Evolutionary conservation across 2,329 filamentous ascomycete genomes (phyloP).

Genomic region (Aspergillus sp.): DNA sequence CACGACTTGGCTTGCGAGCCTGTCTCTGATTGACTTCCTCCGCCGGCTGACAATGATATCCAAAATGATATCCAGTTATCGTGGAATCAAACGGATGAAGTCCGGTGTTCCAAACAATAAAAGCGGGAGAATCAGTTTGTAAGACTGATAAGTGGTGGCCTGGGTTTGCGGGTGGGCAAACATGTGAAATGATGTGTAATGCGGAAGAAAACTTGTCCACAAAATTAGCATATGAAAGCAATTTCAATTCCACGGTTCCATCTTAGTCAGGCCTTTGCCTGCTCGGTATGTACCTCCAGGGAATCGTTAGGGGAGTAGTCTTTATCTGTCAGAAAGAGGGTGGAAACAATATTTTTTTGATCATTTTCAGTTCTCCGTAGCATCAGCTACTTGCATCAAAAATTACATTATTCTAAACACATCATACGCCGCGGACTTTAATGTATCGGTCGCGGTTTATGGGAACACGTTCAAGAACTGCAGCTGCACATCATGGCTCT

Average conservation of each 20-base stretch:
- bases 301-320: background rate
- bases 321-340: background rate
- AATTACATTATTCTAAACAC: background rate
- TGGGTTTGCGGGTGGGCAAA: conserved; percentile 29
- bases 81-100: conserved; percentile 13
- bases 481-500: conserved; percentile 93
- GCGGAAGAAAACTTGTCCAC: conserved; percentile 17
- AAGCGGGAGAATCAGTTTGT: conserved; percentile 18
- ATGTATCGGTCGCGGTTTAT: background rate
- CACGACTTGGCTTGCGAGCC: conserved; percentile 22
- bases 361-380: too few species aligned
- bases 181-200: conserved; percentile 26
- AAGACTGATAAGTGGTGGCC: conserved; percentile 25
- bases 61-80: conserved; percentile 17
- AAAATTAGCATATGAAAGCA: conserved; percentile 2
- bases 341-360: too few species aligned
- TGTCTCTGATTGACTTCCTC: conserved; percentile 27
- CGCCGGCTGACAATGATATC: conserved; percentile 22
- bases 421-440: background rate
- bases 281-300: background rate
- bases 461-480: conserved; percentile 63
- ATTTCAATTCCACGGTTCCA: background rate
- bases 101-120: conserved; percentile 13
- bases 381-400: too few species aligned
- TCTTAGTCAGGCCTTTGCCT: background rate